Evolutionary conservation across 2,329 filamentous ascomycete species (phyloP), one percentile per base, ranked within the genome.

Genomic region (Sarocladium oryzae): DNA sequence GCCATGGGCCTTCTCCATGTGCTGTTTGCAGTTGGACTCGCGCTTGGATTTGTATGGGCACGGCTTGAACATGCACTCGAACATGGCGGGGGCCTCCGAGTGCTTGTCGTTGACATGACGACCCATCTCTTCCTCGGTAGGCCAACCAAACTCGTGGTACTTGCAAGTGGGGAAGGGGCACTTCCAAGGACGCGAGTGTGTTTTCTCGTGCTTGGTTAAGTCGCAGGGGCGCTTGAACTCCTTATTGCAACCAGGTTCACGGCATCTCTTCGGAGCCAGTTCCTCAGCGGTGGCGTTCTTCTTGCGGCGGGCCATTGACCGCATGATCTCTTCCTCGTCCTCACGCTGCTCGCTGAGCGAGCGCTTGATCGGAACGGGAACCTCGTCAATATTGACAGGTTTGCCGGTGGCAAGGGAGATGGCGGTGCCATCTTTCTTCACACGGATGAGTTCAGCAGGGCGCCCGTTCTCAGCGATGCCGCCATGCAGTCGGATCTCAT

Each of bases 221-320:
- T 99, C 93, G 69, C 93, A 97, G n/a, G 89, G 89, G 55, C 93
- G 85, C 71, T 93, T 95, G 75, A 97, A 97, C 68, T 92, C 83
- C 72, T 96, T 96, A 68, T 82, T 84, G 72, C 92, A 97, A 36
- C 81, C 81, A 4, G 75, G 74, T 64, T 90, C 81, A 56, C 79
- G 78, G 75, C 89, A 95, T 60, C 82, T 82, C 70, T 92, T 85
- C 52, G 82, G 86, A 45, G 88, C 84, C 48, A 92, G 82, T 67
- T 95, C 86, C 69, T 92, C 88, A 5, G 88, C 86, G 49, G 84
- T 86, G 32, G 89, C 89, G 54, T 92, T 92, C 81, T 96, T 95
- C 81, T 95, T 95, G 58, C 90, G 86, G 53, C 91, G 86, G 53
- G 91, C 92, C 92, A 96, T 97, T 36, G 91, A 97, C 48, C 91